phyloP scores from a whole-genome alignment of 441 rosid genomes.

The Codiaeum variegatum region DNA sequence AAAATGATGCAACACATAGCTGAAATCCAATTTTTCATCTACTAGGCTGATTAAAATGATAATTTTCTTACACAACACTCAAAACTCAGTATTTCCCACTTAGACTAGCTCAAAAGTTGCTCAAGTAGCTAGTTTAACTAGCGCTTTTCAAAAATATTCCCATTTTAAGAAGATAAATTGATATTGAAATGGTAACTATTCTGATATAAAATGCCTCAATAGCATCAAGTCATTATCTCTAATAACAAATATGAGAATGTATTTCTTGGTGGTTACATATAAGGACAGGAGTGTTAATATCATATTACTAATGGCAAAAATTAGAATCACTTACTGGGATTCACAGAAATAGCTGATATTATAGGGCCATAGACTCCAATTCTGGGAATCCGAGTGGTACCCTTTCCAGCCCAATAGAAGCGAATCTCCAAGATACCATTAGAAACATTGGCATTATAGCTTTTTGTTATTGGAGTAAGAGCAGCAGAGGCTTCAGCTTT shows the following conservation, averaged over 20 bases:
- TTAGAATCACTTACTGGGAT: conserved; percentile 5
- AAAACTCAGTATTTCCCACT: neutral
- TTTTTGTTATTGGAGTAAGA: neutral
- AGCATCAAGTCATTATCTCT: neutral
- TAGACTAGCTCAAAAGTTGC: neutral
- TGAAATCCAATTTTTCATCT: neutral
- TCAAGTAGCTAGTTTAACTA: neutral
- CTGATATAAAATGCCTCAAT: neutral
- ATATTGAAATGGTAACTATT: neutral
- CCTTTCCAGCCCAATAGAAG: conserved; percentile 27
- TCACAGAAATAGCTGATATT: conserved; percentile 22
- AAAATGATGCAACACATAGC: neutral
- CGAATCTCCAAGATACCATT: conserved; percentile 20
- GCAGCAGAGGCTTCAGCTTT: neutral
- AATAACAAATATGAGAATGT: neutral
- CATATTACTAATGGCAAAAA: neutral
- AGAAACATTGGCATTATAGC: neutral
- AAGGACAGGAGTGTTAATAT: neutral
- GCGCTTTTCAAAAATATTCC: neutral
- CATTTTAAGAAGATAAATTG: neutral
- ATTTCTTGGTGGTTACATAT: neutral
- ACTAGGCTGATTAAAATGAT: neutral
- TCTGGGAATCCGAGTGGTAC: conserved; percentile 9
- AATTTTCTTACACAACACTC: neutral
- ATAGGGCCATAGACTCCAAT: conserved; percentile 23